Evolutionary conservation across 169 alveolate species (phyloP), one percentile per base, ranked within the genome.

Genomic region (Theileria luwenshuni): DNA sequence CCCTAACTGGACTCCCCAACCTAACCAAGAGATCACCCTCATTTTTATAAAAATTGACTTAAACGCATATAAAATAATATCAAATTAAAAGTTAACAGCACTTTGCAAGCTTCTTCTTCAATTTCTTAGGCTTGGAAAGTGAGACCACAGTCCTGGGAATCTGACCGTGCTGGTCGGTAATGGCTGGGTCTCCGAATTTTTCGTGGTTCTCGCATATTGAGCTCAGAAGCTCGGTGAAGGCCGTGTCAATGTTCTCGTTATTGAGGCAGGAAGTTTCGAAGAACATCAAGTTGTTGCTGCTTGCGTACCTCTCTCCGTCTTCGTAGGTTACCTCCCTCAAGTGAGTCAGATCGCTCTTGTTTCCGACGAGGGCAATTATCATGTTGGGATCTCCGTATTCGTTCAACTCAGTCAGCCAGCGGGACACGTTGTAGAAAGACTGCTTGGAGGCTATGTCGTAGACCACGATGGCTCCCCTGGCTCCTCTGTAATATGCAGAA

Each of bases 401-500:
- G 83, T 97, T 92, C 35, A 98, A 85, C 85, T 98, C 99, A 74
- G 94, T 90, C 58, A 96, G 90, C 99, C 99, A 98, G 74, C 97
- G 90, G 48, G 94, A 83, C 43, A 96, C 97, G 87, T 94, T 94
- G 62, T 94, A 97, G 79, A 96, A 98, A 33, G 99, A 90, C 76
- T 86, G 76, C 85, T 92, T 86, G 85, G 97, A 97, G 25, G 99
- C 94, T 35, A 98, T 96, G 85, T 98, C 99, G 87, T 97, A 98
- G 48, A 97, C 99, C 35, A 98, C 88, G 68, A 98, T 86, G 10
- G 99, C 99, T 19, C 99, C 99, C 23, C 96, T 98, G 7, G 99
- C 99, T 35, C 99, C 99, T 70, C 99, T 89, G 90, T 98, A 98
- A 92, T 98, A 98, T 33, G 99, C 99, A 12, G 97, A 93, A 25